Evolutionary conservation across 2,329 filamentous ascomycete species (phyloP), one percentile per base, ranked within the genome.

Genomic region (Phoma herbarum): DNA sequence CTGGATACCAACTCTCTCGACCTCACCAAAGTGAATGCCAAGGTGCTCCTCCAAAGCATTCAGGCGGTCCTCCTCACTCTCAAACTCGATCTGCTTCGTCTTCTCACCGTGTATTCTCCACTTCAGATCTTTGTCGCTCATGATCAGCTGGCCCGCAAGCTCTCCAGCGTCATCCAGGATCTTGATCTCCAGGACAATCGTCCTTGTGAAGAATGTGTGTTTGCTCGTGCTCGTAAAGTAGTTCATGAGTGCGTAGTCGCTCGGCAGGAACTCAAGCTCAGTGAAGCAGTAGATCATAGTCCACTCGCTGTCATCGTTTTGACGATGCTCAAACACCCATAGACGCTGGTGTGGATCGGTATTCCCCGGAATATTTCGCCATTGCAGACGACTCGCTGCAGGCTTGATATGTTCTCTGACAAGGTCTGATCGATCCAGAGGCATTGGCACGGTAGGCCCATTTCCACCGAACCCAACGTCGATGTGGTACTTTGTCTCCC

Each of bases 221-320:
- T 51, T 68, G 50, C 62, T 73, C 1, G 74, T 76, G 53, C 73
- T 77, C 7, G 72, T 76, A 52, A 59, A 75, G 49, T 74, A 71
- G 47, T 75, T 77, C 68, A 76, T 73, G 28, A 73, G 26, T 10
- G 43, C 57, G 51, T 74, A 77, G 49, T 78, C 76, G 18, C 56
- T 61, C 0, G 68, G 70, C 16, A 72, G 59, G 53, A 77, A 78
- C 46, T 77, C 76, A 3, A 77, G 60, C 63, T 78, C 76, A 14
- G 83, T 82, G 72, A 92, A 93, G 60, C 83, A 85, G 72, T 91
- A 91, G 46, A 82, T 84, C 1, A 84, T 78, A 22, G 82, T 78
- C 86, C 88, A 93, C 2, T 80, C 78, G 45, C 75, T 77, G 0
- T 82, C 76, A 0, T 74, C 69, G 18, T 73, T 64, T 4, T 62